These are phyloP conservation scores for Cardamine resedifolia DNA, from an alignment of 345 rosid genomes.

Conservation along the genomic window DNA sequence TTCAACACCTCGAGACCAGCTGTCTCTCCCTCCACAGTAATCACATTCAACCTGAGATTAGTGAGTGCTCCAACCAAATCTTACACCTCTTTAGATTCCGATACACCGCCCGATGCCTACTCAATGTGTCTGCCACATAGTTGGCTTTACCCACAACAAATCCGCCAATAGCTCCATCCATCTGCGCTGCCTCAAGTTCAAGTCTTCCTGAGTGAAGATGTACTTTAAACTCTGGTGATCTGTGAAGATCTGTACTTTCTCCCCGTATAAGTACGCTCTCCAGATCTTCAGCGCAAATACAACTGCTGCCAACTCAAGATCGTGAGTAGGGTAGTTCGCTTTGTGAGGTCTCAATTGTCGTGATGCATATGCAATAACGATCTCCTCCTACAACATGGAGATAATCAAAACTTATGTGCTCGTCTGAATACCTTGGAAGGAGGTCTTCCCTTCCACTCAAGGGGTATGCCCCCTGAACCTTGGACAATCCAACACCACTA, in stretches of 20 bases:
- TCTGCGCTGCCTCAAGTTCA: neutral
- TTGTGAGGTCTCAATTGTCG: neutral
- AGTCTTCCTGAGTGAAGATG: too few species aligned
- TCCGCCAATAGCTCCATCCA: neutral
- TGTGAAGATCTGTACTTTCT: neutral
- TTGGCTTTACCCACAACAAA: neutral
- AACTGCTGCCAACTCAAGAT: neutral
- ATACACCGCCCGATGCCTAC: neutral
- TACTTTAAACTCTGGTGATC: too few species aligned
- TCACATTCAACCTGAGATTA: neutral
- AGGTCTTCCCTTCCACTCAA: too few species aligned
- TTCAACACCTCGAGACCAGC: neutral
- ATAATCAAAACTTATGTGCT: too few species aligned
- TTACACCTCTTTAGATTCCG: neutral
- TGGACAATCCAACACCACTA: too few species aligned
- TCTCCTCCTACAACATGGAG: neutral
- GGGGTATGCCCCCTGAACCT: too few species aligned
- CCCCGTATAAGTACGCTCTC: neutral
- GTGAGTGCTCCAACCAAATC: neutral
- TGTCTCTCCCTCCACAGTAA: too few species aligned
- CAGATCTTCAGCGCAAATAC: neutral
- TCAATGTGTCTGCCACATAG: neutral
- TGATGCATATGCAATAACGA: neutral
- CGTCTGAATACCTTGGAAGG: too few species aligned
- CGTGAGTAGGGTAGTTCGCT: neutral